A percentile compares a stretch with the other conserved stretches of the same genome.
These are phyloP conservation scores for Colletotrichum sp. DNA, from an alignment of 2,329 filamentous ascomycete genomes.

Conservation along the genomic window DNA sequence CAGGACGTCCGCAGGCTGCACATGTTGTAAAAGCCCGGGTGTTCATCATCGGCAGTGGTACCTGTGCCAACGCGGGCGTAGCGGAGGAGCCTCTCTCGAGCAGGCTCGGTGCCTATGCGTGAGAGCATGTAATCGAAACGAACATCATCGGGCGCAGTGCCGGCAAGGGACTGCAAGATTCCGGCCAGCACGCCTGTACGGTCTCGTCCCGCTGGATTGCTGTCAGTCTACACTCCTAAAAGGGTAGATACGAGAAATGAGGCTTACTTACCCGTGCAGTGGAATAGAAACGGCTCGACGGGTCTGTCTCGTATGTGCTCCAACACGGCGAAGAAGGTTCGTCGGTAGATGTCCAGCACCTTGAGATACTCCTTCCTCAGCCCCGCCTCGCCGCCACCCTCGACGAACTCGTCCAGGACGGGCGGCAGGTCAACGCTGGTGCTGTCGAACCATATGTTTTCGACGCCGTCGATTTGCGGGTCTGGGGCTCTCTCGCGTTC, in stretches of 20 bases:
- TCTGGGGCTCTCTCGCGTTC: conserved; percentile 50
- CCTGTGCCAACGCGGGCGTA: conserved; percentile 44
- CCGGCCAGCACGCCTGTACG: conserved; percentile 57
- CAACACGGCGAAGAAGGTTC: conserved; percentile 48
- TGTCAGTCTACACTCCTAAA: not conserved
- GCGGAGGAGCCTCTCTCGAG: conserved; percentile 49
- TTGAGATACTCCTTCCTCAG: conserved; percentile 53
- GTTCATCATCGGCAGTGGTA: conserved; percentile 26
- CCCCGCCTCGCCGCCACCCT: conserved; percentile 47
- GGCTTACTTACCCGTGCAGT: conserved; percentile 57
- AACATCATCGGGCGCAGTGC: conserved; percentile 45
- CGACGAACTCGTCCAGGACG: conserved; percentile 46
- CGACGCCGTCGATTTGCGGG: conserved; percentile 47
- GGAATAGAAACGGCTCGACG: conserved; percentile 52
- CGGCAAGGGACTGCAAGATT: conserved; percentile 55
- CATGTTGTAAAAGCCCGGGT: conserved; percentile 55
- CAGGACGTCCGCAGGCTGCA: conserved; percentile 45
- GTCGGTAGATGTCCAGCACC: conserved; percentile 46
- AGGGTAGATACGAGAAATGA: not conserved
- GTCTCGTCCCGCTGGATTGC: conserved; percentile 55
- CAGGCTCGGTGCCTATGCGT: conserved; percentile 57
- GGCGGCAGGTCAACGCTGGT: conserved; percentile 38
- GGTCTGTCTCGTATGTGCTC: conserved; percentile 53
- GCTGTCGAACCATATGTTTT: conserved; percentile 48
- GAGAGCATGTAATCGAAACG: conserved; percentile 59